Base-by-base conservation (phyloP, 805 yeast genomes). In the Myxozyma geophila region DNA sequence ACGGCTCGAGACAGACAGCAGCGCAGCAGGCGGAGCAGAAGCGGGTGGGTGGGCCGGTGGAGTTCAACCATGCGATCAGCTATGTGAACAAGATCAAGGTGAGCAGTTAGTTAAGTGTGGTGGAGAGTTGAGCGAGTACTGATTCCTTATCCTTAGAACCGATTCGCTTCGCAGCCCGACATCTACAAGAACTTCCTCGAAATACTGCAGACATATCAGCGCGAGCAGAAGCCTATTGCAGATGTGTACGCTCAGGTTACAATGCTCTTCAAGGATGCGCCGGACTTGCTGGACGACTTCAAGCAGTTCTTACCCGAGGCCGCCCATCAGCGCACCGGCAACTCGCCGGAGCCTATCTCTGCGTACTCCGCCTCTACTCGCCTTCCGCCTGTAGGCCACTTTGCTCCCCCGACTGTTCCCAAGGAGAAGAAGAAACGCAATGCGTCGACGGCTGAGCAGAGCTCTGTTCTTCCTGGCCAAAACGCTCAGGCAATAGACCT, bases 241-340 rank as follows among this genome's bases (percentile, higher is more conserved):
- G 98, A 95, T 73, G 99, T 95, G 12, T 95, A 95, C 73, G 88
- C 90, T 60, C 98, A 95, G 74, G 97, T 95, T 1, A 89, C 97
- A 0, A 82, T 86, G 7, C 80, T 95, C 58, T 95, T 95, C 78
- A 87, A 90, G 64, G 90, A 90, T 71, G 96, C 97, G 12, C 98
- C 98, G 0, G 99, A 95, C 73, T 81, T 95, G 63, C 79, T 95
- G 67, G 96, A 92, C 70, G 99, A 96, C 74, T 95, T 95, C 78
- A 92, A 92, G 75, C 92, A 92, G 75, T 95, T 95, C 75, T 82
- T 95, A 75, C 99, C 99, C 1, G 98, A 93, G 72, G 83, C 88
- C 5, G 77, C 81, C n/a, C 81, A 79, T 49, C 74, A 62, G 58
- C 62, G 67, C 62, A 55, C 69, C 23, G 67, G 48, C 52, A 54